These are phyloP conservation scores for Pestalotiopsis sp. DNA, from an alignment of 2,329 filamentous ascomycete genomes.

Conservation along the genomic window DNA sequence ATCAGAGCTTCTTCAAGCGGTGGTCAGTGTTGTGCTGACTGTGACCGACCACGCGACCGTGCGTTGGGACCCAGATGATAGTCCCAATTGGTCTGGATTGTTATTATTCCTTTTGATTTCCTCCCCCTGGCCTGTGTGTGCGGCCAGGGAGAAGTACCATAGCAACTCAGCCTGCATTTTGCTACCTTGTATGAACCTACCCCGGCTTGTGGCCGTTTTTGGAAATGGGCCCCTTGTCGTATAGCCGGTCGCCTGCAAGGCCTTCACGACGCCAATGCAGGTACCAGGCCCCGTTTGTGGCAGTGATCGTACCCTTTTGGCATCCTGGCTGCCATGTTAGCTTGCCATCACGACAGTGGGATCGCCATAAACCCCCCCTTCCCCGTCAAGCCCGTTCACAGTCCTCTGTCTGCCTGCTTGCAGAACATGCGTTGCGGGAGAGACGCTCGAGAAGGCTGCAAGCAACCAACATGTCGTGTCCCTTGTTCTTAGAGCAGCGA, in stretches of 20 bases:
- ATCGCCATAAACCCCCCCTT: background rate
- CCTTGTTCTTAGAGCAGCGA: background rate
- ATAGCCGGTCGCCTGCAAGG: background rate
- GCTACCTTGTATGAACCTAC: background rate
- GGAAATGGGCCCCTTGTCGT: background rate
- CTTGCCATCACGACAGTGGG: background rate
- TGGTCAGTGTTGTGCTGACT: background rate
- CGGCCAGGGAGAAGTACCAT: background rate
- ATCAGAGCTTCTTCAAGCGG: background rate
- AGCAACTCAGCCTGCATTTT: background rate
- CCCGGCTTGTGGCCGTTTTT: constrained; percentile 7
- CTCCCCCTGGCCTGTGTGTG: background rate
- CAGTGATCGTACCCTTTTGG: constrained; percentile 8
- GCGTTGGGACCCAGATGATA: background rate
- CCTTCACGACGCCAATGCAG: constrained; percentile 10
- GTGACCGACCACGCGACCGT: background rate
- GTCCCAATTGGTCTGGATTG: background rate
- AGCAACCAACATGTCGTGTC: background rate
- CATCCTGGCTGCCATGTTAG: background rate
- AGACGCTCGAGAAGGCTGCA: too few relatives aligned
- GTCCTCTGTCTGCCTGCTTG: background rate
- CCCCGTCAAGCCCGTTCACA: background rate
- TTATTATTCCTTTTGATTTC: background rate
- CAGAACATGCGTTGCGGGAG: too few relatives aligned
- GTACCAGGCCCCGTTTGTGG: constrained; percentile 4